Conservation (phyloP, 1,139 yeast genomes). For the Sugiyamaella sp. region DNA sequence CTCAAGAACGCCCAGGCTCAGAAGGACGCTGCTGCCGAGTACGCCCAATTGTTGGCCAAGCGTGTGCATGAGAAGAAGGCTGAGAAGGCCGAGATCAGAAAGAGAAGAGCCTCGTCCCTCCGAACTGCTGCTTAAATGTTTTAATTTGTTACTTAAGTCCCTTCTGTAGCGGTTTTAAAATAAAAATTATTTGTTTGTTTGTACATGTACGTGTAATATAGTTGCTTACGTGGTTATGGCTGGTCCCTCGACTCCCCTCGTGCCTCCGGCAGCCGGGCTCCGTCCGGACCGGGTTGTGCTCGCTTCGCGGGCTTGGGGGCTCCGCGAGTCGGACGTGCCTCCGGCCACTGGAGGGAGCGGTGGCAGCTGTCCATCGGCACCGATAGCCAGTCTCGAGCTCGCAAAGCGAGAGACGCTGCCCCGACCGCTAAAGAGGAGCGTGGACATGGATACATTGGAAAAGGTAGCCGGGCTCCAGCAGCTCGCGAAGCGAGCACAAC, state of each 20-base stretch:
- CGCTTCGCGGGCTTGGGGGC: neutral
- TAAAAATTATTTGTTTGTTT: constrained; percentile 10
- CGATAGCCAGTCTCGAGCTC: no score
- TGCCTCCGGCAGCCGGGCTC: constrained; percentile 9
- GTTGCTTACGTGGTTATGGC: neutral
- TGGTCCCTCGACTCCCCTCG: neutral
- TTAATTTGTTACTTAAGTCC: constrained; percentile 8
- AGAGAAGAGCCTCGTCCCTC: constrained; percentile 99
- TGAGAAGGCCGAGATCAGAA: constrained; percentile 95
- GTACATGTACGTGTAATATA: constrained; percentile 9
- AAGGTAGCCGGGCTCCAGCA: no score
- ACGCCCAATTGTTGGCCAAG: constrained; percentile 98
- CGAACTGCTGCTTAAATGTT: constrained; percentile 20
- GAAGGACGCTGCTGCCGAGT: constrained; percentile 99
- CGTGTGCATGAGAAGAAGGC: constrained; percentile 98
- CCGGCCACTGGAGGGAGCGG: no score
- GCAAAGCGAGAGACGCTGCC: no score
- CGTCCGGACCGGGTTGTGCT: constrained; percentile 5
- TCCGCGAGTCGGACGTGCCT: neutral
- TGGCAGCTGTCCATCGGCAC: no score
- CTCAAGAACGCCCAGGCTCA: constrained; percentile 97
- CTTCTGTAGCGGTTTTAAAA: constrained; percentile 14
- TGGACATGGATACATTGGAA: no score
- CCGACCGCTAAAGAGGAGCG: no score
- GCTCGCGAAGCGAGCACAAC: constrained; percentile 11